Evolutionary conservation across 2,329 filamentous ascomycete species (phyloP), one percentile per base, ranked within the genome.

Genomic region (Triangularia verruculosa): DNA sequence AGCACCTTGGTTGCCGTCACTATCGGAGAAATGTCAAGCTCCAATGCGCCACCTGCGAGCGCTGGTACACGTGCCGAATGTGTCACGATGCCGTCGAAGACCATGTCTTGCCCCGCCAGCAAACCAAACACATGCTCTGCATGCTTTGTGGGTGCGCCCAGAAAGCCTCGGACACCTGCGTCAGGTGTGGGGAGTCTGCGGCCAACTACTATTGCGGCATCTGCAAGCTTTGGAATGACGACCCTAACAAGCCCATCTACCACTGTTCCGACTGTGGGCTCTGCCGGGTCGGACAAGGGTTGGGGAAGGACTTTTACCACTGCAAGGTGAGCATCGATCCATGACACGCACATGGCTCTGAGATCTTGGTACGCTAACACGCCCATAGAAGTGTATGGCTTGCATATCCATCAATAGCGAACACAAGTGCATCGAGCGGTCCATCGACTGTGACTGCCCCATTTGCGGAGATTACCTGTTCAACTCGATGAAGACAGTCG

Each of bases 381-480:
- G 20, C 15, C 25, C 12, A 55, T 68, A 93, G 89, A 93, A 88
- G 70, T 99, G 95, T 77, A 92, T 92, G 71, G 93, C 96, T 25
- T 99, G 95, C 78, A 95, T 97, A 69, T 88, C 89, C 2, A 92
- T 93, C 63, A 89, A 92, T 72, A 87, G 85, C 51, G 90, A 90
- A 6, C 95, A 99, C 79, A 93, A 92, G 70, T 99, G 95, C 73
- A 94, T 98, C 69, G 95, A 98, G 76, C 86, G 92, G 57, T 93
- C 93, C 8, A 97, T 92, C 30, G 93, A 99, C 74, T 96, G 93
- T 73, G 90, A 98, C 74, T 99, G 95, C 75, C 95, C 95, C 4
- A 97, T 99, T 62, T 99, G 95, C 76, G 90, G 93, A 67, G 93
- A 97, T 65, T 97, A 97, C 74, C 91, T 99, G 82, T 98, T 98